These are phyloP conservation scores for barley (Hordeum vulgare) DNA, from an alignment of 176 grass and related monocot species.

Conservation along the genomic window DNA sequence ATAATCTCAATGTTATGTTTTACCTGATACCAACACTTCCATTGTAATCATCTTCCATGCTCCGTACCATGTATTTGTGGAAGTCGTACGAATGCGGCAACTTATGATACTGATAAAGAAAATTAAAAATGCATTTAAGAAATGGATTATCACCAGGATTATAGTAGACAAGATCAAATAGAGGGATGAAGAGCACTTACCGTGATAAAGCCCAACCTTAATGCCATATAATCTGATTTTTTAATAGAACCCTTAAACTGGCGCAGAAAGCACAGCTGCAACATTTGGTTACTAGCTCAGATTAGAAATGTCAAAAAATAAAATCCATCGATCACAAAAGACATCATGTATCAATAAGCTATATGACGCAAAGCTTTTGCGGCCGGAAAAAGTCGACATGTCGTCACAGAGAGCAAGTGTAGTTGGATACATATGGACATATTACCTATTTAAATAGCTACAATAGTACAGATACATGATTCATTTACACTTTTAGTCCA, in stretches of 20 bases:
- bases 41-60: conserved; percentile 98
- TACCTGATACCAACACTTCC: conserved; percentile 90
- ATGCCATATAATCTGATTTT: conserved; percentile 87
- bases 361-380: background rate
- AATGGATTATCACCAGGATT: background rate
- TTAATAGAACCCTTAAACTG: conserved; percentile 89
- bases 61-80: conserved; percentile 97
- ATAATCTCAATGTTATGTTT: conserved; percentile 3
- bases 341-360: background rate
- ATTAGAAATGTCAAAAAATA: background rate
- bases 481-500: background rate
- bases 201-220: conserved; percentile 85
- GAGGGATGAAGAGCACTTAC: conserved; percentile 38
- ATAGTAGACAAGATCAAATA: background rate
- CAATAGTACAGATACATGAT: background rate
- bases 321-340: background rate
- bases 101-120: conserved; percentile 69
- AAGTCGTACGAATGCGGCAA: conserved; percentile 84
- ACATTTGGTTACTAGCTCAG: conserved; percentile 18
- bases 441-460: background rate
- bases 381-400: background rate
- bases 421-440: background rate
- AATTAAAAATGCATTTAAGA: conserved; percentile 20
- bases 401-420: background rate
- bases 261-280: conserved; percentile 85